phyloP scores from a whole-genome alignment of 1,139 yeast species.

The Pichia kudriavzevii region DNA sequence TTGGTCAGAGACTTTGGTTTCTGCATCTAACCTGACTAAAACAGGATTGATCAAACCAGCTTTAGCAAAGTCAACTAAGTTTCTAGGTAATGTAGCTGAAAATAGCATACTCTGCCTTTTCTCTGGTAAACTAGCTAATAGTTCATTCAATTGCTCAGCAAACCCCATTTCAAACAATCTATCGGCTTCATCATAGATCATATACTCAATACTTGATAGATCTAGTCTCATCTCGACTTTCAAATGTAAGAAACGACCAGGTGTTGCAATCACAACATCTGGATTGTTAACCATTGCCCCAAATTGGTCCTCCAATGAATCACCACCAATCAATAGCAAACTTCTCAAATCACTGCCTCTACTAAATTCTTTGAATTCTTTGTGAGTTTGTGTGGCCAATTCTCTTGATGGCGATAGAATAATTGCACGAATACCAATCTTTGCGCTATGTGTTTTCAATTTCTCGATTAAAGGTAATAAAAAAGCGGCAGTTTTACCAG shows the following conservation, averaged over 20 bases:
- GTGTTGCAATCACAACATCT: constrained; percentile 92
- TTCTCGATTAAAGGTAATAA: constrained; percentile 87
- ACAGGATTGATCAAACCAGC: constrained; percentile 93
- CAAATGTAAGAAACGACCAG: constrained; percentile 93
- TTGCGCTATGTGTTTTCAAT: constrained; percentile 74
- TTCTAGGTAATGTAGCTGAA: constrained; percentile 90
- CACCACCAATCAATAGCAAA: constrained; percentile 89
- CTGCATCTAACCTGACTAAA: constrained; percentile 86
- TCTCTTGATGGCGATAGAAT: constrained; percentile 91
- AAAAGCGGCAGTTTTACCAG: constrained; percentile 98
- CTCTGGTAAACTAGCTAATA: constrained; percentile 75
- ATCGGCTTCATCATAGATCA: constrained; percentile 98
- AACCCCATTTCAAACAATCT: constrained; percentile 96
- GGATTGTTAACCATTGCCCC: constrained; percentile 89
- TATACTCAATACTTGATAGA: constrained; percentile 73
- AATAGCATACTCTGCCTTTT: constrained; percentile 82
- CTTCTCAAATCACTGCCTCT: constrained; percentile 78
- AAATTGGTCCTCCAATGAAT: constrained; percentile 92
- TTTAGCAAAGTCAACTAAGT: constrained; percentile 92
- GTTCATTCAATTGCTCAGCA: constrained; percentile 86
- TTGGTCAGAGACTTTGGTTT: constrained; percentile 79
- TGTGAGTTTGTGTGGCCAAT: constrained; percentile 85
- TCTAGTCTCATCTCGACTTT: constrained; percentile 92
- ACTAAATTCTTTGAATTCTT: constrained; percentile 82
- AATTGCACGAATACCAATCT: constrained; percentile 83